phyloP scores from a whole-genome alignment of 2,329 filamentous ascomycete genomes.

The Diaporthe aspalathi region DNA sequence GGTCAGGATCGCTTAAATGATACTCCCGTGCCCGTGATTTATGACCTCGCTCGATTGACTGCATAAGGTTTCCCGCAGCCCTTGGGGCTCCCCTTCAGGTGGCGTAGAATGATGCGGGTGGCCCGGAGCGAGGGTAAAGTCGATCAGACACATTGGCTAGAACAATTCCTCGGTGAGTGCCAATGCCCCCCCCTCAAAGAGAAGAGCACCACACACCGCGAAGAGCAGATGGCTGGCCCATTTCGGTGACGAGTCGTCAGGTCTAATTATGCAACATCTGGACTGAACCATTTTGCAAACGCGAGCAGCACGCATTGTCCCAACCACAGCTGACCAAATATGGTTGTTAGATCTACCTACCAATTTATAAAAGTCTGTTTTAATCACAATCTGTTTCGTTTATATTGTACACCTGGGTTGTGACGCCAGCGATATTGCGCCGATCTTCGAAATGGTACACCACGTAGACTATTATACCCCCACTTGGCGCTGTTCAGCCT shows the following conservation, averaged over 20 bases:
- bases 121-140: not conserved
- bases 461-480: not conserved
- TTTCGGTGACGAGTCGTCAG: too few species aligned
- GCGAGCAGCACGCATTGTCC: not conserved
- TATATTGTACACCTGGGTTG: not conserved
- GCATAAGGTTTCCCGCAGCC: not conserved
- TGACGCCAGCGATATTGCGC: not conserved
- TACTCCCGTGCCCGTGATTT: not conserved
- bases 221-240: not conserved
- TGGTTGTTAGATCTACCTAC: not conserved
- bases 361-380: not conserved
- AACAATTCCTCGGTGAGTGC: too few species aligned
- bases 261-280: too few species aligned
- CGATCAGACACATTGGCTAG: not conserved
- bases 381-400: not conserved
- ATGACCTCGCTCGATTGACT: too few species aligned
- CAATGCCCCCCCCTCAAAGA: too few species aligned
- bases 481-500: slow-evolving; percentile 11
- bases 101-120: not conserved
- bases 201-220: too few species aligned
- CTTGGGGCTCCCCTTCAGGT: not conserved
- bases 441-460: not conserved
- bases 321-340: not conserved
- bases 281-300: not conserved
- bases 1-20: not conserved